phyloP scores from a whole-genome alignment of 805 yeast species.

The Saccharomycopsis capsularis region DNA sequence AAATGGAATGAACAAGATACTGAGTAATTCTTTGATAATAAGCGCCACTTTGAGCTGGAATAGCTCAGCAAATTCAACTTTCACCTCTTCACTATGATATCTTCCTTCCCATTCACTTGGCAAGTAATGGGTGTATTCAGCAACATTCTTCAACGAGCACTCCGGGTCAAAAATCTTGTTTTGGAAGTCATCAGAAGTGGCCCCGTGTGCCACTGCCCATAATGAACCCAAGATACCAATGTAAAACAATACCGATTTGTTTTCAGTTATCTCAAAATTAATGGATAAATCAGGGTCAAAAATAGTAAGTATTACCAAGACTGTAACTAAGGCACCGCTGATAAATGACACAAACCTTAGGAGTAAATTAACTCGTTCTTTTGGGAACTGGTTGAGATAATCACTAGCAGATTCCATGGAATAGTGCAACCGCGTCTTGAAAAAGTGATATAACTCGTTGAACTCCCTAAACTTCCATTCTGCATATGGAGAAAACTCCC shows the following conservation, averaged over 20 bases:
- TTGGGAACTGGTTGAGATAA: constrained; percentile 88
- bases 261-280: constrained; percentile 80
- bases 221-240: constrained; percentile 83
- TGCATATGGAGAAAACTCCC: constrained; percentile 91
- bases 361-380: constrained; percentile 53
- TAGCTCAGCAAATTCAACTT: constrained; percentile 70
- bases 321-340: constrained; percentile 84
- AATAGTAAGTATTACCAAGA: constrained; percentile 66
- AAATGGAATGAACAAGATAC: constrained; percentile 80
- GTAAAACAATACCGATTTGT: constrained; percentile 77
- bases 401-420: constrained; percentile 75
- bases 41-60: constrained; percentile 69
- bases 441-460: constrained; percentile 87
- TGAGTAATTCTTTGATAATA: constrained; percentile 69
- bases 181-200: constrained; percentile 27
- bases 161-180: constrained; percentile 85
- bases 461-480: constrained; percentile 94
- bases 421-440: constrained; percentile 67
- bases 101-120: constrained; percentile 84
- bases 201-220: constrained; percentile 74
- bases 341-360: constrained; percentile 63
- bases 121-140: constrained; percentile 83
- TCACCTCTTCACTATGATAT: constrained; percentile 79
- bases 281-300: constrained; percentile 88
- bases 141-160: constrained; percentile 68